Conservation (phyloP, 2,329 filamentous ascomycete genomes). For the Phialophora expanda region DNA sequence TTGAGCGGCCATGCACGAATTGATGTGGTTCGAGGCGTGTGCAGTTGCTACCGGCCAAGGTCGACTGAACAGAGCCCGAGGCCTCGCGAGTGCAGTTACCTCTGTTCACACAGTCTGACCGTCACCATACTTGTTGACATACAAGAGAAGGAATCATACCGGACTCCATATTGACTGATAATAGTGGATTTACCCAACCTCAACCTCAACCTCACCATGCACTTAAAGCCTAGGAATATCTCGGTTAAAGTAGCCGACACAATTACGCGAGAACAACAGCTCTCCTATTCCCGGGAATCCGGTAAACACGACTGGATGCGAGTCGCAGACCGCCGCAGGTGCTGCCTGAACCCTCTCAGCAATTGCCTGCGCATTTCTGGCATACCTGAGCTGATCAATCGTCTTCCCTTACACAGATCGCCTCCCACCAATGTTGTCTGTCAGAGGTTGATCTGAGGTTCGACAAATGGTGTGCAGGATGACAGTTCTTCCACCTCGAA, state of each 20-base stretch:
- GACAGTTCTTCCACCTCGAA: background rate
- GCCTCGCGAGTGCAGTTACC: no score
- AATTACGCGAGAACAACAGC: background rate
- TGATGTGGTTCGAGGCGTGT: background rate
- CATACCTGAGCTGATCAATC: background rate
- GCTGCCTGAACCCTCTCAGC: background rate
- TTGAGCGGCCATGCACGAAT: background rate
- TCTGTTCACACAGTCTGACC: background rate
- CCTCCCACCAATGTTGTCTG: background rate
- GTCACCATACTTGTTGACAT: background rate
- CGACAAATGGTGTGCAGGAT: conserved; percentile 4
- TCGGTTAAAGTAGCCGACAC: background rate
- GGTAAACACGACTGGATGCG: background rate
- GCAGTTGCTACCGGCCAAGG: background rate
- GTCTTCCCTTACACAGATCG: background rate
- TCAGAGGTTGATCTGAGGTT: background rate
- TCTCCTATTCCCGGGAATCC: background rate
- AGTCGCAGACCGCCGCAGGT: background rate
- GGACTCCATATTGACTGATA: background rate
- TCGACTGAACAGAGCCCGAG: background rate
- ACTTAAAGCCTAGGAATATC: background rate
- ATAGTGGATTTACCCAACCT: background rate
- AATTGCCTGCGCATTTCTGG: background rate
- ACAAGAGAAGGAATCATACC: background rate
- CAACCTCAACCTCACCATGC: background rate